A percentile compares a stretch with the other conserved stretches of the same genome.
These are phyloP conservation scores for Magnolia sinica DNA, from an alignment of 164 flowering plant genomes.

Conservation along the genomic window DNA sequence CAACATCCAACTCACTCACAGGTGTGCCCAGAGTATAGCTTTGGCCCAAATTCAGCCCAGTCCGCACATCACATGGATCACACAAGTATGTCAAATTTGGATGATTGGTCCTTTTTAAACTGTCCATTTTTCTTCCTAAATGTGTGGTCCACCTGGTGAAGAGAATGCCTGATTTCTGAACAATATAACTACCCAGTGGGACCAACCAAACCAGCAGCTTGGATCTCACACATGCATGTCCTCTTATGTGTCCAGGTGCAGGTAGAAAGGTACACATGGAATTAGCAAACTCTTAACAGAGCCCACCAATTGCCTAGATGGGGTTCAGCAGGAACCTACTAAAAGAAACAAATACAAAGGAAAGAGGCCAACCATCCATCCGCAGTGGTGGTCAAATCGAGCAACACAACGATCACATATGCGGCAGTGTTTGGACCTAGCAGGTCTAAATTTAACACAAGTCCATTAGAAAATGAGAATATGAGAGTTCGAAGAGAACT, in stretches of 20 bases:
- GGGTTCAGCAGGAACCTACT: neutral
- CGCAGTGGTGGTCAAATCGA: constrained; percentile 98
- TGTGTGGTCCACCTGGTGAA: neutral
- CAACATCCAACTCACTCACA: neutral
- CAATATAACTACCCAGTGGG: neutral
- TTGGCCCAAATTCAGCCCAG: neutral
- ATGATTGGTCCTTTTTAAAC: neutral
- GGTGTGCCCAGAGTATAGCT: neutral
- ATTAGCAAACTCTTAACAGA: neutral
- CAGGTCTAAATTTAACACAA: constrained; percentile 59
- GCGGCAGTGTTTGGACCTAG: constrained; percentile 97
- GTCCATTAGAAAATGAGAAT: constrained; percentile 13
- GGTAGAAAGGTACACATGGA: neutral
- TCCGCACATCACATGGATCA: neutral
- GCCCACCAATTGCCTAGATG: neutral
- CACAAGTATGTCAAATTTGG: too few relatives aligned
- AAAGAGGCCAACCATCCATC: constrained; percentile 80
- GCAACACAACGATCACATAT: constrained; percentile 93
- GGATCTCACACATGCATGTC: neutral
- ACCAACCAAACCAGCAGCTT: neutral
- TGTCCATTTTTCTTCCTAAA: neutral
- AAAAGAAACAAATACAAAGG: constrained; percentile 10
- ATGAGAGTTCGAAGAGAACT: constrained; percentile 3
- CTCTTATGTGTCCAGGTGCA: neutral
- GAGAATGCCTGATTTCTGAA: neutral